These are phyloP conservation scores for Erodium moschatum DNA, from an alignment of 441 rosid species.

Conservation along the genomic window DNA sequence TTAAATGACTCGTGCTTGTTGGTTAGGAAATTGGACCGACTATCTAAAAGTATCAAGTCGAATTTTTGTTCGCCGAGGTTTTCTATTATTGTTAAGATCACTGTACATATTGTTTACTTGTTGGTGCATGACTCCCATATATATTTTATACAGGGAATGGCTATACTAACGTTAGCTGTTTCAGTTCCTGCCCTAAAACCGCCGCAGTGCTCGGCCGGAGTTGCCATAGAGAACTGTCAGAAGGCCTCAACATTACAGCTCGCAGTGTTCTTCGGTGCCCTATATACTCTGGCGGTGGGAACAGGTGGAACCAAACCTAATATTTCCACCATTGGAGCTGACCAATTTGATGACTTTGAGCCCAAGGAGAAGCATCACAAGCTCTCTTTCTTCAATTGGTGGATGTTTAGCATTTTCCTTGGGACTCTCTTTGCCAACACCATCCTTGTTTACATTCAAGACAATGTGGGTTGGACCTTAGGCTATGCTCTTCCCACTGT, in stretches of 20 bases:
- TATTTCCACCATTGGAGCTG: slow-evolving; percentile 84
- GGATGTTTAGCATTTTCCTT: slow-evolving; percentile 87
- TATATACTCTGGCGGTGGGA: slow-evolving; percentile 61
- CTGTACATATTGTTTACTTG: too few species aligned
- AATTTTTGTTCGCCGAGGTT: too few species aligned
- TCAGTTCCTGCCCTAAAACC: slow-evolving; percentile 62
- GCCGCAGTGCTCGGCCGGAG: slow-evolving; percentile 37
- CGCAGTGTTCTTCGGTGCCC: slow-evolving; percentile 55
- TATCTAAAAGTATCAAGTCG: too few species aligned
- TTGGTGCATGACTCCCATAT: too few species aligned
- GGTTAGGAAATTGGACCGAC: too few species aligned
- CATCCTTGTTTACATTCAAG: slow-evolving; percentile 67
- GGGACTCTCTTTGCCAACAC: slow-evolving; percentile 90
- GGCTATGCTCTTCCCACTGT: slow-evolving; percentile 73
- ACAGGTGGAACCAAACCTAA: slow-evolving; percentile 91
- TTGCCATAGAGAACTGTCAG: slow-evolving; percentile 33
- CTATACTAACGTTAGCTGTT: slow-evolving; percentile 54
- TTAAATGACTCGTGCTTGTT: too few species aligned
- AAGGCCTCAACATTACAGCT: slow-evolving; percentile 49
- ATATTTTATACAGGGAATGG: slow-evolving; percentile 87
- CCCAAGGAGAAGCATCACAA: slow-evolving; percentile 61
- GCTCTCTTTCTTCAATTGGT: slow-evolving; percentile 94
- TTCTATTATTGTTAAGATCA: too few species aligned
- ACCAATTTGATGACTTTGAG: slow-evolving; percentile 80
- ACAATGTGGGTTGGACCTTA: slow-evolving; percentile 72